A percentile compares a stretch with the other conserved stretches of the same genome.
These are phyloP conservation scores for Phanerochaete carnosa DNA, from an alignment of 768 basidiomycete genomes.

Conservation along the genomic window DNA sequence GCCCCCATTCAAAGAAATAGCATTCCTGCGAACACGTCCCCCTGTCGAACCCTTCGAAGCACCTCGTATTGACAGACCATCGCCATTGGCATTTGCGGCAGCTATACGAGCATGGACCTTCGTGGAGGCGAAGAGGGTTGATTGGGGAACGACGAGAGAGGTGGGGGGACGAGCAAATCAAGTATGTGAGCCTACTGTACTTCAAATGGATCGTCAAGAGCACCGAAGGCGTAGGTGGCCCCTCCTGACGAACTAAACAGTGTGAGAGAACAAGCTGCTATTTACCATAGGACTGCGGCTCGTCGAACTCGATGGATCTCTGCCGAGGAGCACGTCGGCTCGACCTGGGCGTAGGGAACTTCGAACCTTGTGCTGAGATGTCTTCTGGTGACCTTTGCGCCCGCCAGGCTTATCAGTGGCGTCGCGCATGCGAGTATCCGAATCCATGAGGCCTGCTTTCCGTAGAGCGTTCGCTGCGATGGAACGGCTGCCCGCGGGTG, in stretches of 20 bases:
- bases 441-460: slow-evolving; percentile 71
- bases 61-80: slow-evolving; percentile 59
- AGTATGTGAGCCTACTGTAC: slow-evolving; percentile 34
- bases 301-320: slow-evolving; percentile 45
- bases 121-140: slow-evolving; percentile 19
- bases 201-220: slow-evolving; percentile 15
- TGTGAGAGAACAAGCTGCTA: slow-evolving; percentile 37
- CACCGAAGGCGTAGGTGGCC: slow-evolving; percentile 4
- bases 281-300: slow-evolving; percentile 64
- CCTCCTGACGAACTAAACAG: slow-evolving; percentile 19
- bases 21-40: slow-evolving; percentile 60
- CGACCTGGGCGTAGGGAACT: slow-evolving; percentile 59
- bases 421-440: slow-evolving; percentile 75
- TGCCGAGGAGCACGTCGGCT: slow-evolving; percentile 47
- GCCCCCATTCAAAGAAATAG: slow-evolving; percentile 31
- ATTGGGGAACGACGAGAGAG: slow-evolving; percentile 22
- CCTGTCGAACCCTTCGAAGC: slow-evolving; percentile 46
- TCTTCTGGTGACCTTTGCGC: slow-evolving; percentile 64
- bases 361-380: slow-evolving; percentile 55
- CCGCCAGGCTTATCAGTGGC: slow-evolving; percentile 66
- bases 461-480: slow-evolving; percentile 63
- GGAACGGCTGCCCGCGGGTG: slow-evolving; percentile 53
- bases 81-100: slow-evolving; percentile 43
- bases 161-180: slow-evolving; percentile 38
- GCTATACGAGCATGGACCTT: slow-evolving; percentile 42